A percentile compares a stretch with the other conserved stretches of the same genome.
Evolutionary conservation across 257 asterid genomes (phyloP).

Genomic region (Coffea canephora): DNA sequence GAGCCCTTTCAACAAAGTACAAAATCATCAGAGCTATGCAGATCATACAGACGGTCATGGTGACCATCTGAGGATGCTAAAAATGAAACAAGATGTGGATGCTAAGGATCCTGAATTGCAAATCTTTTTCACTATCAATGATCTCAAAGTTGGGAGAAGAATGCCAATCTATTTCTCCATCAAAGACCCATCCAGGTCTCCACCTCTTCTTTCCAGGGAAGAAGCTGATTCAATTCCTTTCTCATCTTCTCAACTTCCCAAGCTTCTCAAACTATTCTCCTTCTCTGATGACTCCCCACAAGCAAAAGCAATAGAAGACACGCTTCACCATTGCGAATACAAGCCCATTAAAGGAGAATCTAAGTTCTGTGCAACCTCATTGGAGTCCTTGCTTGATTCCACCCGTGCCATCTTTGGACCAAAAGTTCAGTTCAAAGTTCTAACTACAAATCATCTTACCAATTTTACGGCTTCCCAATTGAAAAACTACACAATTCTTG

Average conservation of each 20-base stretch:
- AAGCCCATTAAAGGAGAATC: constrained; percentile 66
- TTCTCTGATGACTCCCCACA: constrained; percentile 56
- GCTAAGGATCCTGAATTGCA: constrained; percentile 18
- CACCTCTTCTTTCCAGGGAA: constrained; percentile 22
- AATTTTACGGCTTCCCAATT: constrained; percentile 22
- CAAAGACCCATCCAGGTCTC: constrained; percentile 4
- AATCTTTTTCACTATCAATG: constrained; percentile 18
- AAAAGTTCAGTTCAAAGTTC: constrained; percentile 30
- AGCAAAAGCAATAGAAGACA: constrained; percentile 58
- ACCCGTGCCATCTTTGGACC: constrained; percentile 32
- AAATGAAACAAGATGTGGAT: neutral
- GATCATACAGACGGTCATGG: neutral
- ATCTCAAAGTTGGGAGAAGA: constrained; percentile 18
- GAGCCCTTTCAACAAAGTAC: neutral
- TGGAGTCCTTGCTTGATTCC: constrained; percentile 68
- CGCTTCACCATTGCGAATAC: constrained; percentile 72
- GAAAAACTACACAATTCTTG: constrained; percentile 59
- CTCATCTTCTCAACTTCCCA: constrained; percentile 26
- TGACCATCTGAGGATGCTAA: neutral
- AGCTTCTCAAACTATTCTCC: constrained; percentile 47
- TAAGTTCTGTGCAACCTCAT: constrained; percentile 72
- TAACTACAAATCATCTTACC: constrained; percentile 47
- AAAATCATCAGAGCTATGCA: too few species aligned
- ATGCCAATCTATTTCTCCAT: constrained; percentile 27
- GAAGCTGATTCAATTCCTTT: constrained; percentile 29